Conservation (phyloP, 2,329 filamentous ascomycete genomes). For the Fusarium burgessii region DNA sequence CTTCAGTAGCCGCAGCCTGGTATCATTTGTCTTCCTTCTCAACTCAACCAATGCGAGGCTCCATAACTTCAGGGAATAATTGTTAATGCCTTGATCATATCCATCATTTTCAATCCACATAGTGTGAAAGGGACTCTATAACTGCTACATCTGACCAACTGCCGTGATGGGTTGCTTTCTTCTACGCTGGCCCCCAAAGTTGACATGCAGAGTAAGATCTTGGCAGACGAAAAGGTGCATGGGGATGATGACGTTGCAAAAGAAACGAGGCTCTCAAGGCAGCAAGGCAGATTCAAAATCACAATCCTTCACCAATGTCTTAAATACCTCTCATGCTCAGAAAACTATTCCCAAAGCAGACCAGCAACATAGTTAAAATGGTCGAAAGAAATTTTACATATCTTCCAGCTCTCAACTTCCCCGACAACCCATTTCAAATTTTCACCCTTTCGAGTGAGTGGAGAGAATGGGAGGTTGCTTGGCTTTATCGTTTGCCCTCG, state of each 20-base stretch:
- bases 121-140: too few species aligned
- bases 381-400: neutral
- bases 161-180: neutral
- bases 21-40: neutral
- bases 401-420: rapidly evolving
- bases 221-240: neutral
- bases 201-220: neutral
- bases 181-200: neutral
- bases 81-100: rapidly evolving
- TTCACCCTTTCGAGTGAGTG: neutral
- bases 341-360: rapidly evolving
- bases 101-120: too few species aligned
- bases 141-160: too few species aligned
- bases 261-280: neutral
- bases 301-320: rapidly evolving
- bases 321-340: rapidly evolving
- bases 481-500: neutral
- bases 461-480: conserved; percentile 2
- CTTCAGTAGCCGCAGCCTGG: neutral
- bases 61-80: neutral
- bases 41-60: neutral
- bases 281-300: rapidly evolving
- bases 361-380: rapidly evolving
- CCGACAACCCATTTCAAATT: neutral
- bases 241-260: neutral